These are phyloP conservation scores for Sporisorium iseilematis-ciliati DNA, from an alignment of 1,284 basidiomycete species.

Conservation along the genomic window DNA sequence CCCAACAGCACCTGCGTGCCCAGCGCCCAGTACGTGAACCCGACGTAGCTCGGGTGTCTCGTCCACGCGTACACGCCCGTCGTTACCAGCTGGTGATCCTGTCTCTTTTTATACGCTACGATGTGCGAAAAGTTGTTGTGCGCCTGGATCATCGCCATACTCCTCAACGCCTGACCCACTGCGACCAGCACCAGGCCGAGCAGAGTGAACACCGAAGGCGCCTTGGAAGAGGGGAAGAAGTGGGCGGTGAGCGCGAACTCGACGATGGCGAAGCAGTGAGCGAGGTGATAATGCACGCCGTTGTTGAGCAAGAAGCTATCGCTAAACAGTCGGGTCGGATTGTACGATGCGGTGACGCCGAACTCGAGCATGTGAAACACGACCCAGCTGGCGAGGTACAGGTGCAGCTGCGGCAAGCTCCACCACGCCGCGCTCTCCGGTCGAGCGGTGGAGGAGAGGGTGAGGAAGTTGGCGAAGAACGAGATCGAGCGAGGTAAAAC, in stretches of 20 bases:
- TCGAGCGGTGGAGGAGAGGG: background rate
- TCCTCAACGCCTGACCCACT: constrained; percentile 82
- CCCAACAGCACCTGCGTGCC: constrained; percentile 93
- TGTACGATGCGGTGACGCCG: constrained; percentile 94
- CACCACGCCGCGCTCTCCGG: constrained; percentile 18
- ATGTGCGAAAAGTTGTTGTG: constrained; percentile 90
- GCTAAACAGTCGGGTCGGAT: constrained; percentile 88
- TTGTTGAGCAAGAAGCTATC: constrained; percentile 97
- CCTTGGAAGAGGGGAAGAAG: constrained; percentile 21
- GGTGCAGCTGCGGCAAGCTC: constrained; percentile 29
- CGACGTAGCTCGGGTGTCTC: constrained; percentile 95
- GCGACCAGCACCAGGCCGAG: constrained; percentile 76
- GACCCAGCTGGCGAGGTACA: constrained; percentile 58
- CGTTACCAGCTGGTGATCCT: constrained; percentile 64
- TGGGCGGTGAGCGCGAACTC: constrained; percentile 79
- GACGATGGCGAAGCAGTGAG: constrained; percentile 80
- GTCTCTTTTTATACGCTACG: constrained; percentile 56
- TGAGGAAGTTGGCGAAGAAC: constrained; percentile 4
- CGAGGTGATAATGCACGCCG: constrained; percentile 84
- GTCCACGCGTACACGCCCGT: constrained; percentile 72
- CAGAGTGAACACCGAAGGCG: constrained; percentile 7
- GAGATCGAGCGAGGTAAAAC: constrained; percentile 30
- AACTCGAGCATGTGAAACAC: constrained; percentile 94
- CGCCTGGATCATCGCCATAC: constrained; percentile 94
- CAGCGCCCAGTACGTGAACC: constrained; percentile 98